Evolutionary conservation across 2,329 filamentous ascomycete species (phyloP).

Genomic region (Colletotrichum sojae): DNA sequence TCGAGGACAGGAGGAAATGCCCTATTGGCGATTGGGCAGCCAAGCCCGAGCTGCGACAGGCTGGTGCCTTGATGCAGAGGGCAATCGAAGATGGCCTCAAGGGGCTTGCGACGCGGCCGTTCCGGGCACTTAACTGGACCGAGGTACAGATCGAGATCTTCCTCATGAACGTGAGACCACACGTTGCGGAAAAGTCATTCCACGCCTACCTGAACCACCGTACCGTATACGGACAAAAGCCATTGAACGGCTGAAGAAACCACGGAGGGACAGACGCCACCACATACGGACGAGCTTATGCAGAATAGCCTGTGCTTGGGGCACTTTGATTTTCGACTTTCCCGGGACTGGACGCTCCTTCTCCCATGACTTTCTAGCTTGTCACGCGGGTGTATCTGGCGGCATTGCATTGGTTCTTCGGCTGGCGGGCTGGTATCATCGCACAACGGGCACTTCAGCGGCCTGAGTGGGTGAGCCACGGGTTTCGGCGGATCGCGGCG

Average conservation of each 20-base stretch:
- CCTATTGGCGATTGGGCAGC: slow-evolving; percentile 64
- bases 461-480: neutral
- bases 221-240: slow-evolving; percentile 56
- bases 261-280: neutral
- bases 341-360: slow-evolving; percentile 24
- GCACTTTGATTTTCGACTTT: slow-evolving; percentile 5
- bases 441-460: slow-evolving; percentile 31
- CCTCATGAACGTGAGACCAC: slow-evolving; percentile 57
- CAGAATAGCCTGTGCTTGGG: neutral
- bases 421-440: slow-evolving; percentile 28
- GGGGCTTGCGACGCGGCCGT: slow-evolving; percentile 55
- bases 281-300: slow-evolving; percentile 3
- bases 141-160: slow-evolving; percentile 59
- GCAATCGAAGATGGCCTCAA: slow-evolving; percentile 57
- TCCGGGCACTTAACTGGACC: slow-evolving; percentile 58
- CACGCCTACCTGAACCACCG: slow-evolving; percentile 59
- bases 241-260: slow-evolving; percentile 35
- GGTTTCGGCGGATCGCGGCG: neutral
- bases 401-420: slow-evolving; percentile 30
- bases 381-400: slow-evolving; percentile 18
- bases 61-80: slow-evolving; percentile 62
- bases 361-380: slow-evolving; percentile 25
- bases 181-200: slow-evolving; percentile 52
- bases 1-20: slow-evolving; percentile 59
- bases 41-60: slow-evolving; percentile 53